Evolutionary conservation across 2,329 filamentous ascomycete genomes (phyloP), one percentile per base, ranked within the genome.

Genomic region (Teratosphaeria destructans): DNA sequence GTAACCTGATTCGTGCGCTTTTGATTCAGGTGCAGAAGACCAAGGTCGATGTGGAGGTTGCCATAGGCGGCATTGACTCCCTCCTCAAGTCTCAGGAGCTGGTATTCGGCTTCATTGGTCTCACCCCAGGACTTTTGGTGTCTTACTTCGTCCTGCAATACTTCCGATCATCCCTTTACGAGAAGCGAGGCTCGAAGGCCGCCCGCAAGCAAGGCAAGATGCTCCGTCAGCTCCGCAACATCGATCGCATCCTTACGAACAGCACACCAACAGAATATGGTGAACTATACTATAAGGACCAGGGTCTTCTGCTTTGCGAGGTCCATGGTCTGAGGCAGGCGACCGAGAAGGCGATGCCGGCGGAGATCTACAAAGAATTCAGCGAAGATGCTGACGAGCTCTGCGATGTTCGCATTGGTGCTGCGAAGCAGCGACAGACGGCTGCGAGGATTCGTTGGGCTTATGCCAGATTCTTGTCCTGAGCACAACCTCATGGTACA

Each of bases 21-120:
- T 80, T 99, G 53, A 97, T 99, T 59, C 94, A 99, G 71, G 87
- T 99, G 43, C 94, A 99, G 70, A 99, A 99, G 80, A 97, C 94
- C 26, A 99, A 99, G 78, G 94, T 99, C 8, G 94, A 99, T 70
- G 85, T 99, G 12, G 94, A 99, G 74, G 86, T 97, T 62, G 94
- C 94, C 14, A 92, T 99, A 77, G 90, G 89, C 61, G 94, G 94
- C 19, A 99, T 99, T 65, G 93, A 99, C 77, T 85, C 90, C 37
- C 82, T 99, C 35, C 81, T 99, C 60, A 96, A 94, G 77, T 96
- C 92, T 69, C 94, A 99, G 71, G 93, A 99, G 72, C 82, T 99
- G 55, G 89, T 99, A 27, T 99, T 99, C 76, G 94, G 90, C n/a
- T 96, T 99, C 70, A 87, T 99, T 43, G 92, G 92, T 5, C 79